These are phyloP conservation scores for Lactarius quietus DNA, from an alignment of 768 basidiomycete genomes.

Conservation along the genomic window DNA sequence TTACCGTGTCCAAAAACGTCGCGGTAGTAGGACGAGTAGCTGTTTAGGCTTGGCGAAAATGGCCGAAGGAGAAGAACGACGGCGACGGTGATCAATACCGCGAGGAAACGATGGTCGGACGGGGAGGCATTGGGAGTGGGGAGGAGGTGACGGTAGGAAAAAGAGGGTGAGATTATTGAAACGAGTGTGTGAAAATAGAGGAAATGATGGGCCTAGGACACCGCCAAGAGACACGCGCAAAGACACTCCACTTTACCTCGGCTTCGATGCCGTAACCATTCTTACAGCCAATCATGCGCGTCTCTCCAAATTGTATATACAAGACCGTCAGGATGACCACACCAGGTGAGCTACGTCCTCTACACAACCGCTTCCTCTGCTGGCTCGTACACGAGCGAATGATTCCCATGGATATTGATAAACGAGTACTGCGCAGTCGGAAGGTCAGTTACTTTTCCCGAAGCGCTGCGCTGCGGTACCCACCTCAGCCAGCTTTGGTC, in stretches of 20 bases:
- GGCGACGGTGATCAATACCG: background rate
- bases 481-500: conserved; percentile 43
- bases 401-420: conserved; percentile 44
- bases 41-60: background rate
- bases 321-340: background rate
- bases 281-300: background rate
- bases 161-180: background rate
- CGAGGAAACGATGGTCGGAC: background rate
- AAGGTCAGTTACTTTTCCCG: background rate
- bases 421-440: conserved; percentile 44
- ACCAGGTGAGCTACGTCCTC: too few species aligned
- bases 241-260: too few species aligned
- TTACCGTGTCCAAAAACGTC: background rate
- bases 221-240: too few species aligned
- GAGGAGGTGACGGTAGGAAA: too few species aligned
- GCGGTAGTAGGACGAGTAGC: conserved; percentile 2
- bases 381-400: conserved; percentile 8
- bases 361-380: background rate
- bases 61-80: background rate
- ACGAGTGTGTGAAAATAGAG: background rate
- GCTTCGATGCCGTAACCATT: too few species aligned
- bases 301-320: background rate
- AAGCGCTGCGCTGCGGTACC: background rate
- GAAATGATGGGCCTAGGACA: too few species aligned
- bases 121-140: background rate